Evolutionary conservation across 192 early-diverging fungal genomes (phyloP).

Genomic region (Gigaspora rosea): DNA sequence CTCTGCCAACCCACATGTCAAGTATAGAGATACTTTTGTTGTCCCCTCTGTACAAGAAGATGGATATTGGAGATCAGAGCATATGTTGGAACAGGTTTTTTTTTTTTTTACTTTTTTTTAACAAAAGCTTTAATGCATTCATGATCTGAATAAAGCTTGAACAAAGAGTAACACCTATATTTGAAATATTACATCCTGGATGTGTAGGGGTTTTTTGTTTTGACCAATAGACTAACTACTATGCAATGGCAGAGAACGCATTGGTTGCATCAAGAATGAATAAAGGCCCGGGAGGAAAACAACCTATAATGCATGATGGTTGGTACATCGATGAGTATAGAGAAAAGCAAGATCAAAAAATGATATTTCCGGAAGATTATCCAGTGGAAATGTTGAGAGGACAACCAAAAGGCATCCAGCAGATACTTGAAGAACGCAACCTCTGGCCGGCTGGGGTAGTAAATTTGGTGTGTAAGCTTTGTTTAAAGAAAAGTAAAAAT

Average conservation of each 20-base stretch:
- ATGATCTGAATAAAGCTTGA: not conserved
- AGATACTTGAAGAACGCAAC: slow-evolving; percentile 30
- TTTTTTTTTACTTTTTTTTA: not conserved
- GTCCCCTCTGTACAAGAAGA: not conserved
- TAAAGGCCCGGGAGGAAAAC: slow-evolving; percentile 13
- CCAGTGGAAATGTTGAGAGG: slow-evolving; percentile 28
- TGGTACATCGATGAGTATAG: too few relatives aligned
- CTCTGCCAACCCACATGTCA: not conserved
- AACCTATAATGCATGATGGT: too few relatives aligned
- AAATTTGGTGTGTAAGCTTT: slow-evolving; percentile 14
- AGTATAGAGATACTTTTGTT: not conserved
- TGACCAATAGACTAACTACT: too few relatives aligned
- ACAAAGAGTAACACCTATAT: not conserved
- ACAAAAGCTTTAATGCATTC: slow-evolving; percentile 4
- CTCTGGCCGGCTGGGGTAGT: slow-evolving; percentile 31
- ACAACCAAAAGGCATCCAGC: slow-evolving; percentile 38
- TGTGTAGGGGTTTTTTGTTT: too few relatives aligned
- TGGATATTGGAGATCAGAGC: slow-evolving; percentile 31
- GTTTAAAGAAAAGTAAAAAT: slow-evolving; percentile 23
- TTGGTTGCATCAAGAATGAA: too few relatives aligned
- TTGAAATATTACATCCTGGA: not conserved
- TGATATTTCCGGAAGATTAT: slow-evolving; percentile 34
- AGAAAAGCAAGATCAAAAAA: too few relatives aligned
- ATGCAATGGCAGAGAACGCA: too few relatives aligned
- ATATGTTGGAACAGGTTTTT: slow-evolving; percentile 33